Percentiles rank a stretch among this genome's conserved stretches.
phyloP scores from a whole-genome alignment of 768 basidiomycete species.

The Hygrophorus pudorinus region DNA sequence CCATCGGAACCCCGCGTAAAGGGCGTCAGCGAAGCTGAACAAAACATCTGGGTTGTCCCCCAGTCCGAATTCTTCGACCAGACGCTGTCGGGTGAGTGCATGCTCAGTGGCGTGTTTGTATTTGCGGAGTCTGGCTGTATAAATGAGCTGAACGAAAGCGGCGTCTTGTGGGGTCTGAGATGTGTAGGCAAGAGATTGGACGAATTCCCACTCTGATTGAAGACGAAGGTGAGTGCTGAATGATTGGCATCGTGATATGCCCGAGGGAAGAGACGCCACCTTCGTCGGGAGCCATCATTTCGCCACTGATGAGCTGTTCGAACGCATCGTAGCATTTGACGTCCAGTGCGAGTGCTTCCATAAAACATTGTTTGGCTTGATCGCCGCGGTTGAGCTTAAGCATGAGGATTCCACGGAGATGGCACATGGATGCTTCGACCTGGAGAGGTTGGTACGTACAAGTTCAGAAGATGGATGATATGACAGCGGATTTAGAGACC shows the following conservation, averaged over 20 bases:
- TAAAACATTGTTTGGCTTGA: constrained; percentile 87
- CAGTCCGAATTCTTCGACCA: constrained; percentile 76
- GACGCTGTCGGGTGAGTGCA: constrained; percentile 61
- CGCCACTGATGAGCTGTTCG: constrained; percentile 78
- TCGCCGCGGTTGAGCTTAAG: constrained; percentile 87
- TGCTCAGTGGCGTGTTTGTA: constrained; percentile 81
- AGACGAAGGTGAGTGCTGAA: not conserved
- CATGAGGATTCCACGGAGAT: constrained; percentile 88
- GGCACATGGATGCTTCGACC: constrained; percentile 98
- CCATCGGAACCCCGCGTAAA: constrained; percentile 85
- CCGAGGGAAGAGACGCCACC: constrained; percentile 39
- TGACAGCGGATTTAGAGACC: constrained; percentile 30
- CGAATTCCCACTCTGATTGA: constrained; percentile 85
- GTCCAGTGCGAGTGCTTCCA: constrained; percentile 90
- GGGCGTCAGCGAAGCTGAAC: constrained; percentile 81
- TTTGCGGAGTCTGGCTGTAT: constrained; percentile 86
- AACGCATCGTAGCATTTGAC: constrained; percentile 98
- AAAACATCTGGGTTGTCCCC: constrained; percentile 90
- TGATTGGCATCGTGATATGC: not conserved
- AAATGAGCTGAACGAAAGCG: constrained; percentile 86
- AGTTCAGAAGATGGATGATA: not conserved
- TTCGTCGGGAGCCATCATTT: constrained; percentile 96
- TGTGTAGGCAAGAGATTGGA: constrained; percentile 72
- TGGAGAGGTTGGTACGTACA: constrained; percentile 20
- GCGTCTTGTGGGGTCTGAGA: constrained; percentile 84